These are phyloP conservation scores for Trifolium dubium DNA, from an alignment of 306 rosid species.

Conservation along the genomic window DNA sequence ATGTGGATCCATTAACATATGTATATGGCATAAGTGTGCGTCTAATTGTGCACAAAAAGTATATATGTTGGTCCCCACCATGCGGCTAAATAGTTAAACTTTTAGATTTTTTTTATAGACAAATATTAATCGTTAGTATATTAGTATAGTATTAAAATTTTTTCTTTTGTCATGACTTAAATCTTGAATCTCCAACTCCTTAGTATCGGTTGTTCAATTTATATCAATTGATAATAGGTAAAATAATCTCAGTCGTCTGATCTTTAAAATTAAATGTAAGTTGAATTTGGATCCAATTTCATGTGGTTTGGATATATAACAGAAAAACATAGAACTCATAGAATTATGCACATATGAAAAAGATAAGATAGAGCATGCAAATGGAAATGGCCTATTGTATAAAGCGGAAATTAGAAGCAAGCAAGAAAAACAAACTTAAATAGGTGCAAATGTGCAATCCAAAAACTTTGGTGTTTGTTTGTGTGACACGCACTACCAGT, in stretches of 20 bases:
- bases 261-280: no score
- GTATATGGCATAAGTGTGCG: not conserved
- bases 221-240: no score
- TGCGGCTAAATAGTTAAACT: not conserved
- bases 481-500: slow-evolving; percentile 26
- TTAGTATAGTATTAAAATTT: no score
- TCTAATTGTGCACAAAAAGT: no score
- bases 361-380: slow-evolving; percentile 24
- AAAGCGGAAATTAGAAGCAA: slow-evolving; percentile 14
- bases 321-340: not conserved
- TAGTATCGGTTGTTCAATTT: no score
- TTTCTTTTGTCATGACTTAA: no score
- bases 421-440: not conserved
- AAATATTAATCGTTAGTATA: no score
- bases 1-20: not conserved
- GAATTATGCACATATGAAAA: not conserved
- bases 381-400: slow-evolving; percentile 9
- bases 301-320: not conserved
- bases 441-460: not conserved
- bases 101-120: no score
- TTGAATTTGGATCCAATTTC: no score
- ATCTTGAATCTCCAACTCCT: no score
- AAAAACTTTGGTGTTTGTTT: slow-evolving; percentile 24
- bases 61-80: not conserved
- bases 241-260: no score